phyloP scores from a whole-genome alignment of 352 stramenopile genomes.

The Globisporangium nunn region DNA sequence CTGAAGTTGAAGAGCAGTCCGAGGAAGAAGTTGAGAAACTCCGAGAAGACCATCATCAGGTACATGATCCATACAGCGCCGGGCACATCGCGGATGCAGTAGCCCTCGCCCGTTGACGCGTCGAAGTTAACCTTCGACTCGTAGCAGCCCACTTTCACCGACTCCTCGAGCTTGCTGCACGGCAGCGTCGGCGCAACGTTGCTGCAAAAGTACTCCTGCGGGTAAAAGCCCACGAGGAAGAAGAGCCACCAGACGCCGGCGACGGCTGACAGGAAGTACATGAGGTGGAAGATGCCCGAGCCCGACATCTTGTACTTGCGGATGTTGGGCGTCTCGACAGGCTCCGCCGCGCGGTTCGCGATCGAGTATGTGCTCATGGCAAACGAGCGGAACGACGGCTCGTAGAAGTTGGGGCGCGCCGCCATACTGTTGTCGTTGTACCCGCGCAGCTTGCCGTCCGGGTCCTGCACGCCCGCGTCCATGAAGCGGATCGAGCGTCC shows the following conservation, averaged over 20 bases:
- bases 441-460: constrained; percentile 74
- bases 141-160: constrained; percentile 43
- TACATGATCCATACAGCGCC: constrained; percentile 77
- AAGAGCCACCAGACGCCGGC: constrained; percentile 74
- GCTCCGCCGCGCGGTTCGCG: constrained; percentile 79
- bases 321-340: constrained; percentile 85
- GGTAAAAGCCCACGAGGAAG: constrained; percentile 77
- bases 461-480: constrained; percentile 77
- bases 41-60: constrained; percentile 79
- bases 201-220: constrained; percentile 73
- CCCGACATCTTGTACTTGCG: constrained; percentile 90
- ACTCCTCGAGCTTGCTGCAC: constrained; percentile 47
- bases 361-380: constrained; percentile 88
- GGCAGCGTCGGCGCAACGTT: constrained; percentile 63
- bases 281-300: constrained; percentile 74
- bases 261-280: constrained; percentile 73
- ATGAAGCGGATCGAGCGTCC: constrained; percentile 84
- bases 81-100: constrained; percentile 72
- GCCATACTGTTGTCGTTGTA: constrained; percentile 74
- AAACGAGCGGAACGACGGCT: constrained; percentile 86
- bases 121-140: constrained; percentile 75
- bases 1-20: constrained; percentile 87
- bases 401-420: constrained; percentile 72
- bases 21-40: constrained; percentile 85
- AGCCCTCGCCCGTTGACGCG: constrained; percentile 42